phyloP scores from a whole-genome alignment of 352 stramenopile genomes.

The Pythium monospermum region DNA sequence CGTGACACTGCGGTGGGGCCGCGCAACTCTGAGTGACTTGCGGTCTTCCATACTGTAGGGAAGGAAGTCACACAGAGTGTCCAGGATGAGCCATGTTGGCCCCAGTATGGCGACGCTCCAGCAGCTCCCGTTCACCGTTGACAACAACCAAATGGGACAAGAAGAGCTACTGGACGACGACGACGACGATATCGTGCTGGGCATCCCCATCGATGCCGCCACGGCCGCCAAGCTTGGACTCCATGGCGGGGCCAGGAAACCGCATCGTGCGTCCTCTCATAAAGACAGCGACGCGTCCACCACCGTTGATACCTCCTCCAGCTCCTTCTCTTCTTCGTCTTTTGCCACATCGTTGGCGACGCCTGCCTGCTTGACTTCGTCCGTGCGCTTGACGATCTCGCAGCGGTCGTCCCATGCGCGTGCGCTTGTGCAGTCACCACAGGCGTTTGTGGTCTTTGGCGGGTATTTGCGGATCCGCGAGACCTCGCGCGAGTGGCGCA shows the following conservation, averaged over 20 bases:
- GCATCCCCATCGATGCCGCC: constrained; percentile 5
- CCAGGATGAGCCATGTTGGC: no score
- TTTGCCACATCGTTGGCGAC: not conserved
- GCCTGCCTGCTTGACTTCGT: not conserved
- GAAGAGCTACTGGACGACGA: not conserved
- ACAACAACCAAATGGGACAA: not conserved
- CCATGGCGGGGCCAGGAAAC: no score
- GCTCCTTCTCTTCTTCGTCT: not conserved
- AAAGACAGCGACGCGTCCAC: not conserved
- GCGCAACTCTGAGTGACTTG: no score
- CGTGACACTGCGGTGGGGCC: no score
- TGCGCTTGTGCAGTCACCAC: constrained; percentile 8
- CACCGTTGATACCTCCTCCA: not conserved
- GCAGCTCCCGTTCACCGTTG: no score
- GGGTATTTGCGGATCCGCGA: constrained; percentile 31
- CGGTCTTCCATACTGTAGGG: no score
- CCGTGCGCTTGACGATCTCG: constrained; percentile 20
- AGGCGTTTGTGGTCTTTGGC: constrained; percentile 16
- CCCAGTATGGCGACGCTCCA: no score
- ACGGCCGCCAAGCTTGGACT: not conserved
- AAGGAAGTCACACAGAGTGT: no score
- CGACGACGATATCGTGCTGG: constrained; percentile 10
- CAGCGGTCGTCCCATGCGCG: constrained; percentile 28
- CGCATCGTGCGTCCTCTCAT: no score
- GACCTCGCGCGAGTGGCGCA: constrained; percentile 28